Evolutionary conservation across 805 yeast species (phyloP).

Genomic region (Pichia exigua): DNA sequence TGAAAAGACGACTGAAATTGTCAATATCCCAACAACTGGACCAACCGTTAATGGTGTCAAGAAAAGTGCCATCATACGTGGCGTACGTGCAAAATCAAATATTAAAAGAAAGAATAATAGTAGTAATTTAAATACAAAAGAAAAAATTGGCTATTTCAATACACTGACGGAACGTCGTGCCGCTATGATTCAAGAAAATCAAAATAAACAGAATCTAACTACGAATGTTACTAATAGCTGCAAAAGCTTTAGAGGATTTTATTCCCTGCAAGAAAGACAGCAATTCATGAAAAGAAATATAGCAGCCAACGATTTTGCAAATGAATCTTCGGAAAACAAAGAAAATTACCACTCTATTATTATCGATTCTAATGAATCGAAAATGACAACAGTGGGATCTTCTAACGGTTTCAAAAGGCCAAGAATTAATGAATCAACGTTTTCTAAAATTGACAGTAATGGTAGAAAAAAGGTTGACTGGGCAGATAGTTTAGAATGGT

Average conservation of each 20-base stretch:
- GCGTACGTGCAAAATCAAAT: conserved; percentile 22
- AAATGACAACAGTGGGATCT: neutral
- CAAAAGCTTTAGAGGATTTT: conserved; percentile 21
- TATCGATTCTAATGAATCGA: neutral
- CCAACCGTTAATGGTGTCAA: conserved; percentile 25
- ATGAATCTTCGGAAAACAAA: neutral
- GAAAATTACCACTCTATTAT: neutral
- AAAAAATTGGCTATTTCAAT: neutral
- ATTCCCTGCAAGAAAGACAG: conserved; percentile 16
- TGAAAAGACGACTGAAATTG: conserved; percentile 46
- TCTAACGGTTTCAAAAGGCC: neutral
- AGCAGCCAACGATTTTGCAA: conserved; percentile 10
- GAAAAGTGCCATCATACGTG: conserved; percentile 31
- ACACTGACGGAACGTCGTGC: conserved; percentile 2
- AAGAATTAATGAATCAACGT: neutral
- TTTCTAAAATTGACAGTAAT: neutral
- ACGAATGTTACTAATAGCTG: neutral
- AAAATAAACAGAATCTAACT: conserved; percentile 2
- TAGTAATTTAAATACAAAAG: conserved; percentile 1
- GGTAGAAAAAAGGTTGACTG: conserved; percentile 22
- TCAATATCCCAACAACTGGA: conserved; percentile 45
- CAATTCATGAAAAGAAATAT: conserved; percentile 20
- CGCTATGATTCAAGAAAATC: neutral
- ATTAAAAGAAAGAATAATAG: neutral
- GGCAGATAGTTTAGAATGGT: conserved; percentile 28